Conservation (phyloP, 768 basidiomycete genomes). For the Amyloporia xantha region DNA sequence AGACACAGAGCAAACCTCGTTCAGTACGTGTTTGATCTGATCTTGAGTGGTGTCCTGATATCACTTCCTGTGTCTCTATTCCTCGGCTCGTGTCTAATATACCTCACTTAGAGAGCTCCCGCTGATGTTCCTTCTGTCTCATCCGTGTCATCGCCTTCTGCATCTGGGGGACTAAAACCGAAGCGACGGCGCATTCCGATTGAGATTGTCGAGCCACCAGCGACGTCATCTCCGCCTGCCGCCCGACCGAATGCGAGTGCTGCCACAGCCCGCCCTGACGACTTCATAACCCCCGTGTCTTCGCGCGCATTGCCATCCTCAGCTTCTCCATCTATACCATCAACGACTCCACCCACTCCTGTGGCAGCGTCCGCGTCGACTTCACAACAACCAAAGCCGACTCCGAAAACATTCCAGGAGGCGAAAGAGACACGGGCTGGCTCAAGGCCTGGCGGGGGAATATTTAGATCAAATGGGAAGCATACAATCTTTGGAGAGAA, state of each 20-base stretch:
- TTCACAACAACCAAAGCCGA: conserved; percentile 15
- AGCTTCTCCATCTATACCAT: conserved; percentile 3
- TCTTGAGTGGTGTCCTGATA: background rate
- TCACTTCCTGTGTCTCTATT: too few species aligned
- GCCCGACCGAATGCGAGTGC: background rate
- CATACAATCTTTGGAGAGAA: conserved; percentile 45
- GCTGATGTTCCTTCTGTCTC: too few species aligned
- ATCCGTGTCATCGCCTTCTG: conserved; percentile 6
- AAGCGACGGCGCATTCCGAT: conserved; percentile 61
- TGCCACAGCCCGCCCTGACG: conserved; percentile 3
- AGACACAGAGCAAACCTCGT: conserved; percentile 30
- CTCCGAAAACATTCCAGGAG: conserved; percentile 42
- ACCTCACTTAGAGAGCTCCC: too few species aligned
- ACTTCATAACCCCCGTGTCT: conserved; percentile 33
- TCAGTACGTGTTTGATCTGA: conserved; percentile 8
- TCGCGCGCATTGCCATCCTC: conserved; percentile 25
- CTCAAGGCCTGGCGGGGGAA: conserved; percentile 46
- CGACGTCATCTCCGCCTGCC: conserved; percentile 8
- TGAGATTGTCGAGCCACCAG: conserved; percentile 41
- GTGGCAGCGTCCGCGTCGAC: conserved; percentile 1
- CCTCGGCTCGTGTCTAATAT: too few species aligned
- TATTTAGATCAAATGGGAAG: conserved; percentile 60
- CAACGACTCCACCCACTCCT: too few species aligned
- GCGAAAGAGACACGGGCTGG: conserved; percentile 42
- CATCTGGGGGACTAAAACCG: conserved; percentile 12